These are phyloP conservation scores for Boechera stricta DNA, from an alignment of 345 rosid species.

Conservation along the genomic window DNA sequence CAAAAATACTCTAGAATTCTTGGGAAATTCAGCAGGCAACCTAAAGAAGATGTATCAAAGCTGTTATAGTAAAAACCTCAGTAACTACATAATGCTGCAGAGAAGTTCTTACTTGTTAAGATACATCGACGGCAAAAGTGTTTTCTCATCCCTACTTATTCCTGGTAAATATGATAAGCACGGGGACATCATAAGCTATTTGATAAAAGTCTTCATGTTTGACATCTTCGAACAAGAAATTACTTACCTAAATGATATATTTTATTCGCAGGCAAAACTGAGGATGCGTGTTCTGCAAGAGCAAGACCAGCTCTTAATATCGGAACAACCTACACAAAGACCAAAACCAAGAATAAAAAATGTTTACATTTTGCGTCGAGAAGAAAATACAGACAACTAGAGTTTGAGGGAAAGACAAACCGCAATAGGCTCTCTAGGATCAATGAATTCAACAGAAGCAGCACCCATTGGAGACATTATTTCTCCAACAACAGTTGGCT, in stretches of 20 bases:
- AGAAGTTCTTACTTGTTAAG: conserved; percentile 75
- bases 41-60: conserved; percentile 48
- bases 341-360: conserved; percentile 15
- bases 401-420: conserved; percentile 48
- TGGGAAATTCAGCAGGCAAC: conserved; percentile 77
- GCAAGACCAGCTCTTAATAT: conserved; percentile 95
- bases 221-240: neutral
- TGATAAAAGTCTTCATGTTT: neutral
- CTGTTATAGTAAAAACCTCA: neutral
- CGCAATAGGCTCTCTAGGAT: conserved; percentile 92
- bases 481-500: conserved; percentile 88
- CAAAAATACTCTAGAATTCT: conserved; percentile 71
- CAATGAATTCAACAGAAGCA: conserved; percentile 91
- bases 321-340: conserved; percentile 71
- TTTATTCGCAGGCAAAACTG: conserved; percentile 82
- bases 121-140: conserved; percentile 82
- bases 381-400: conserved; percentile 10
- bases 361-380: neutral
- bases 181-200: conserved; percentile 29
- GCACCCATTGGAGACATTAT: conserved; percentile 90
- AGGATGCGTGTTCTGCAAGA: conserved; percentile 85
- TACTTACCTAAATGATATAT: conserved; percentile 80
- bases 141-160: conserved; percentile 77
- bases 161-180: conserved; percentile 49
- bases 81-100: conserved; percentile 10